These are phyloP conservation scores for Phytophthora ohioensis DNA, from an alignment of 352 stramenopile genomes.

Conservation along the genomic window DNA sequence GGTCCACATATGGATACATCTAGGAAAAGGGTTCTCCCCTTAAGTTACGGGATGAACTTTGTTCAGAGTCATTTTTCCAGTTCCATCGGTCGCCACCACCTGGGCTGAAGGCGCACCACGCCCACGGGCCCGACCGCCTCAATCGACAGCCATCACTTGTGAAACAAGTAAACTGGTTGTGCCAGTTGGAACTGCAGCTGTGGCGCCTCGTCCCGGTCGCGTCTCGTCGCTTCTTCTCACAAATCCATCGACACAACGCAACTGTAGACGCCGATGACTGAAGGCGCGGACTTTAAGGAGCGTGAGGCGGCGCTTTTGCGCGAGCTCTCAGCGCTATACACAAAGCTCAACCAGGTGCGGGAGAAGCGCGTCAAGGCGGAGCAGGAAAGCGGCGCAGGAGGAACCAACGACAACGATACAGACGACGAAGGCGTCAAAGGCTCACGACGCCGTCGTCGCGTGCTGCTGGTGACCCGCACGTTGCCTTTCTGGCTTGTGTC, in stretches of 20 bases:
- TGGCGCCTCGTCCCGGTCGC: conserved; percentile 32
- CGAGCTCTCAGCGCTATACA: conserved; percentile 80
- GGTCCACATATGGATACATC: no score
- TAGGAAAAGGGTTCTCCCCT: no score
- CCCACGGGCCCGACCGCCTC: not conserved
- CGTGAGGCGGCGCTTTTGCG: conserved; percentile 70
- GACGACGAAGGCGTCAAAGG: conserved; percentile 44
- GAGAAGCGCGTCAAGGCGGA: conserved; percentile 82
- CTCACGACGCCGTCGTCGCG: conserved; percentile 56
- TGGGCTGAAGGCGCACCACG: conserved; percentile 1
- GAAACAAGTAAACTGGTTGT: not conserved
- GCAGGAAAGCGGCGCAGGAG: conserved; percentile 47
- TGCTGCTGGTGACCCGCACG: conserved; percentile 80
- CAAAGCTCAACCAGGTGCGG: conserved; percentile 85
- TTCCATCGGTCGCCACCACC: conserved; percentile 10
- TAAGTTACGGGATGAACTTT: not conserved
- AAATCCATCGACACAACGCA: conserved; percentile 5
- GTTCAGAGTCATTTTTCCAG: not conserved
- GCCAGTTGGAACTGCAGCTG: conserved; percentile 5
- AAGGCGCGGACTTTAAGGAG: conserved; percentile 63
- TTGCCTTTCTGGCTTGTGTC: conserved; percentile 83
- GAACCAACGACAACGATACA: conserved; percentile 29
- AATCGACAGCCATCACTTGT: not conserved
- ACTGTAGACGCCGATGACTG: conserved; percentile 16
- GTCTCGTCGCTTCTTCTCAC: conserved; percentile 34